Base-by-base conservation (phyloP, 148 eudicot genomes). In the Spergularia bocconei region DNA sequence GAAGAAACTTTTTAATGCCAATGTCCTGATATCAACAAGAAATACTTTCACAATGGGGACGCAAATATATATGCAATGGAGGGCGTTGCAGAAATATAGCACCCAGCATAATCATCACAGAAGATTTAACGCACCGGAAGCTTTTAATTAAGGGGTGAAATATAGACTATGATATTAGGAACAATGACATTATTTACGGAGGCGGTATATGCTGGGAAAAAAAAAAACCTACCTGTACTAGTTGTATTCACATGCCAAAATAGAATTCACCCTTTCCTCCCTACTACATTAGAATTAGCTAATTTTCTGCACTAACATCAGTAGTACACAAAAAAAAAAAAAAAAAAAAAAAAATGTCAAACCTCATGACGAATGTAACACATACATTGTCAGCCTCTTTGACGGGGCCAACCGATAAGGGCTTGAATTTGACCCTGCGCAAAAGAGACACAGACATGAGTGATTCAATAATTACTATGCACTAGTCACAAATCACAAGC, bases 371-470 rank as follows among this genome's bases (percentile, higher is more conserved):
- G 23, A 67, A 59, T 73, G 78, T 39, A 51, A 66, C 63, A 66
- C 63, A 72, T 73, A 84, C 63, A 77, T 70, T 67, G 25, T 63
- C 64, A 15, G 56, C 39, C 11, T 58, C 64, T 70, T 64, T 55
- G 1, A 61, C 67, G 39, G 60, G 51, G 59, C 20, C 75, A 55
- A 53, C 70, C 62, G 19, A 29, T 44, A 47, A 58, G 53, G 63
- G 53, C 14, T 75, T 56, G 41, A 70, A 70, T 52, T 47, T 29
- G 12, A 47, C 47, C 75, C 86, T 86, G 82, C 88, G 75, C 73
- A 75, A 52, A 41, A 71, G 64, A 21, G 19, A 63, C 29, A 15
- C 41, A 65, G 53, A 67, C 25, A 65, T 76, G 14, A 76, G 69
- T 51, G 13, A 52, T 29, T 67, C 69, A 63, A 33, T 3, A 17